These are phyloP conservation scores for Solanum tarapatanum DNA, from an alignment of 257 asterid genomes.

Conservation along the genomic window DNA sequence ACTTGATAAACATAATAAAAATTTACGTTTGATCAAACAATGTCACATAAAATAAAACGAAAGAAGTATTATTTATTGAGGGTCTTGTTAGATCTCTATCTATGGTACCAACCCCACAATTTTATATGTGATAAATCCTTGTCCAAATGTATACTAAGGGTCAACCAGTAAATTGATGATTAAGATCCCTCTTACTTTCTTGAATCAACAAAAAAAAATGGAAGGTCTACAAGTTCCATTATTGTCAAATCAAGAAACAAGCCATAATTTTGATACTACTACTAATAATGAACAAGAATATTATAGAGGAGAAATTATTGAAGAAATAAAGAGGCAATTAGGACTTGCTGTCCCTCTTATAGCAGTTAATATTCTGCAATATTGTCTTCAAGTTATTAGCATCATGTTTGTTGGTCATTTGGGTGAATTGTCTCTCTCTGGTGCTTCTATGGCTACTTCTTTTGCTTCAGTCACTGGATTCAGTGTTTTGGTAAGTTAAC, in stretches of 20 bases:
- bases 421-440: constrained; percentile 43
- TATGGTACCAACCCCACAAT: background rate
- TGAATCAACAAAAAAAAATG: constrained; percentile 4
- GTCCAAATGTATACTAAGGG: background rate
- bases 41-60: background rate
- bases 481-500: constrained; percentile 38
- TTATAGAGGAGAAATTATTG: constrained; percentile 9
- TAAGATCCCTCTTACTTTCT: background rate
- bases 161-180: background rate
- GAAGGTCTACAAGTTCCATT: constrained; percentile 9
- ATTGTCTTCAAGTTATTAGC: constrained; percentile 44
- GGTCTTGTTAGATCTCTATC: background rate
- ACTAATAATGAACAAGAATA: background rate
- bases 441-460: constrained; percentile 65
- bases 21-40: rapidly evolving
- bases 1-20: background rate
- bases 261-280: background rate
- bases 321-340: constrained; percentile 40
- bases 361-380: constrained; percentile 43
- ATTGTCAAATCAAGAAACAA: constrained; percentile 1
- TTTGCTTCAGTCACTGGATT: constrained; percentile 61
- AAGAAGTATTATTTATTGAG: background rate
- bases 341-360: constrained; percentile 47
- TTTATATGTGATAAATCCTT: background rate
- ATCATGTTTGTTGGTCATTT: constrained; percentile 67